phyloP scores from a whole-genome alignment of 2,329 filamentous ascomycete genomes.

The Apiospora sp. region DNA sequence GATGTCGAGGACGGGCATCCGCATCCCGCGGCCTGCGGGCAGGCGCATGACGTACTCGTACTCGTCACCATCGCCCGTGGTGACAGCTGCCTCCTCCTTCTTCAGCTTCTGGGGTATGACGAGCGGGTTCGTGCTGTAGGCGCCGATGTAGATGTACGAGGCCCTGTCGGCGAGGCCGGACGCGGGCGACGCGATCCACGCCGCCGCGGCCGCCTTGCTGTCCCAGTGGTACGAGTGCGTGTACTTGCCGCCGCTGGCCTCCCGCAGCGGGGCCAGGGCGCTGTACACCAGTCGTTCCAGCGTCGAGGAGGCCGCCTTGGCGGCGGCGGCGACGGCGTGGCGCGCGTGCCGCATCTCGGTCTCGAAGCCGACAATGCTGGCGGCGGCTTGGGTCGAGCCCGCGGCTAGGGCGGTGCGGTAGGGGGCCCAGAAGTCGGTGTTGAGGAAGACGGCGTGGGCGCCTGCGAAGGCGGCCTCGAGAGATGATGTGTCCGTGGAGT shows the following conservation, averaged over 20 bases:
- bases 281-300: conserved; percentile 31
- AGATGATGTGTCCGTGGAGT: too few species aligned
- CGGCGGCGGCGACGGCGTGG: conserved; percentile 35
- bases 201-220: conserved; percentile 36
- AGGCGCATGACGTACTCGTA: conserved; percentile 44
- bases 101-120: conserved; percentile 37
- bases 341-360: conserved; percentile 27
- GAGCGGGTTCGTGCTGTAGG: conserved; percentile 43
- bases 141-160: conserved; percentile 43
- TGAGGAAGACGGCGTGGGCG: conserved; percentile 29
- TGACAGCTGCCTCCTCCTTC: not conserved
- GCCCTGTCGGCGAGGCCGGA: conserved; percentile 26
- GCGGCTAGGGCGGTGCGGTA: conserved; percentile 5
- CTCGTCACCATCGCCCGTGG: conserved; percentile 31
- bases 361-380: conserved; percentile 25
- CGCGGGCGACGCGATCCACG: conserved; percentile 24
- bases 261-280: conserved; percentile 26
- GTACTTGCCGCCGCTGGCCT: conserved; percentile 30
- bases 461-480: conserved; percentile 29
- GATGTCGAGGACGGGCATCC: conserved; percentile 51
- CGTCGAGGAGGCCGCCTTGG: conserved; percentile 24
- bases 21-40: conserved; percentile 35
- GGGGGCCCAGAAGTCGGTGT: conserved; percentile 32
- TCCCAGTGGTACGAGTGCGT: conserved; percentile 30
- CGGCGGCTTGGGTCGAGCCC: not conserved